phyloP scores from a whole-genome alignment of 1,139 yeast species.

The Nakaseomyces delphensis region DNA sequence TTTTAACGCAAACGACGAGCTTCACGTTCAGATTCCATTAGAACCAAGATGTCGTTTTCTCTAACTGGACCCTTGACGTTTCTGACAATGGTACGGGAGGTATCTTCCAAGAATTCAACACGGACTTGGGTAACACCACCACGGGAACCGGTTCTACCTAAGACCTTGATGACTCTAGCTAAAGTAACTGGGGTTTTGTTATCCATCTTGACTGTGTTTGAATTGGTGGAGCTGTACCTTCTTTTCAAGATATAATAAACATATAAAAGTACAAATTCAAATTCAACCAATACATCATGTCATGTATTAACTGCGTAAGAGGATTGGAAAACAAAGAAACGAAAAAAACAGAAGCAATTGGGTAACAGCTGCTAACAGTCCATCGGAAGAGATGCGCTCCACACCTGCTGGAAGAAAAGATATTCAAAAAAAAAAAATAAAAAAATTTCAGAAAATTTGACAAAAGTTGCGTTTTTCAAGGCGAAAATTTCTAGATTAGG shows the following conservation, averaged over 20 bases:
- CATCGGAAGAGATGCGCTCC: neutral
- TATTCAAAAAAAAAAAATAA: slow-evolving; percentile 1
- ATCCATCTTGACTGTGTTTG: slow-evolving; percentile 39
- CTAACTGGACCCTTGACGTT: slow-evolving; percentile 99
- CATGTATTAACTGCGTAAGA: too few species aligned
- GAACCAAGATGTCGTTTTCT: slow-evolving; percentile 97
- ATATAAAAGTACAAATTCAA: slow-evolving; percentile 5
- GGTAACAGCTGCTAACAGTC: neutral
- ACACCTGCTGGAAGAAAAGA: neutral
- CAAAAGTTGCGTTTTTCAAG: neutral
- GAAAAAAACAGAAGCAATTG: neutral
- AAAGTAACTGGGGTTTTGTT: slow-evolving; percentile 95
- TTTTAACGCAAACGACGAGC: slow-evolving; percentile 59
- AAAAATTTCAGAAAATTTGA: neutral
- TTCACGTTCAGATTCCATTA: slow-evolving; percentile 99
- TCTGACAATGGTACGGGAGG: slow-evolving; percentile 98
- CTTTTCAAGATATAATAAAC: slow-evolving; percentile 5
- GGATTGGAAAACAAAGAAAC: neutral
- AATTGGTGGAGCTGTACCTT: slow-evolving; percentile 9
- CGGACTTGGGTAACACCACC: slow-evolving; percentile 99
- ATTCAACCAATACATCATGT: too few species aligned
- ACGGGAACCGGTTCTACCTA: slow-evolving; percentile 99
- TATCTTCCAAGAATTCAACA: slow-evolving; percentile 97
- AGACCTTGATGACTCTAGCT: slow-evolving; percentile 98
- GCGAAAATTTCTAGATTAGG: neutral